Evolutionary conservation across 2,329 filamentous ascomycete genomes (phyloP).

Genomic region (Colletotrichum eremochloae): DNA sequence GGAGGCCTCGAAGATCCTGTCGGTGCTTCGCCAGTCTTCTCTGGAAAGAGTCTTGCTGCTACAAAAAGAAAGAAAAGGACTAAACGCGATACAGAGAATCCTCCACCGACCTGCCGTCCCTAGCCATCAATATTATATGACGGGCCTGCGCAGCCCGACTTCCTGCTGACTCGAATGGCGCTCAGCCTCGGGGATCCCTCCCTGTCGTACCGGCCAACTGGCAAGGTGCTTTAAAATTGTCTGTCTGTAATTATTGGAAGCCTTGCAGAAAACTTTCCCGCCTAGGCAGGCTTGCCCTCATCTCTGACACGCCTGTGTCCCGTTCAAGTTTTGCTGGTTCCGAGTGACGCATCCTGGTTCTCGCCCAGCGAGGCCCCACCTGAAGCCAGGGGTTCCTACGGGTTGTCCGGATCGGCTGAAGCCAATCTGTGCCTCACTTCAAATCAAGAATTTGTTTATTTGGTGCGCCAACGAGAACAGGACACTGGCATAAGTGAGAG

Average conservation of each 20-base stretch:
- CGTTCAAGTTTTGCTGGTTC: conserved; percentile 22
- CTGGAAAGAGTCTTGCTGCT: conserved; percentile 6
- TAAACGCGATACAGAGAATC: conserved; percentile 1
- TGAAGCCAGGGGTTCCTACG: conserved; percentile 17
- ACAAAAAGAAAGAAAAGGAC: conserved; percentile 12
- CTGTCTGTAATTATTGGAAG: conserved; percentile 7
- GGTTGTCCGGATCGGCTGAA: conserved; percentile 27
- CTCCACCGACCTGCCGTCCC: conserved; percentile 8
- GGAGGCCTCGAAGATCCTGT: not conserved
- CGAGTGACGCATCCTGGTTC: conserved; percentile 29
- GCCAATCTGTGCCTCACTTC: conserved; percentile 11
- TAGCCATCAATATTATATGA: conserved; percentile 28
- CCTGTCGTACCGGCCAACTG: conserved; percentile 26
- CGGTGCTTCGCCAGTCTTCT: conserved; percentile 2
- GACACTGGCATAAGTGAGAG: conserved; percentile 1
- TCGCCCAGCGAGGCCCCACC: conserved; percentile 13
- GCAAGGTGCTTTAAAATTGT: conserved; percentile 40
- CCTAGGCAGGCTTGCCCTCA: conserved; percentile 5
- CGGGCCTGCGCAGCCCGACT: conserved; percentile 13
- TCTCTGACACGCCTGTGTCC: not conserved
- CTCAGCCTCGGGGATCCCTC: conserved; percentile 24
- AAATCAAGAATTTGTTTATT: not conserved
- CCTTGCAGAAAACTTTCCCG: conserved; percentile 31
- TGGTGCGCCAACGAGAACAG: not conserved
- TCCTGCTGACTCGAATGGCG: conserved; percentile 14